Conservation (phyloP, 805 yeast species). For the Saturnispora bothae region DNA sequence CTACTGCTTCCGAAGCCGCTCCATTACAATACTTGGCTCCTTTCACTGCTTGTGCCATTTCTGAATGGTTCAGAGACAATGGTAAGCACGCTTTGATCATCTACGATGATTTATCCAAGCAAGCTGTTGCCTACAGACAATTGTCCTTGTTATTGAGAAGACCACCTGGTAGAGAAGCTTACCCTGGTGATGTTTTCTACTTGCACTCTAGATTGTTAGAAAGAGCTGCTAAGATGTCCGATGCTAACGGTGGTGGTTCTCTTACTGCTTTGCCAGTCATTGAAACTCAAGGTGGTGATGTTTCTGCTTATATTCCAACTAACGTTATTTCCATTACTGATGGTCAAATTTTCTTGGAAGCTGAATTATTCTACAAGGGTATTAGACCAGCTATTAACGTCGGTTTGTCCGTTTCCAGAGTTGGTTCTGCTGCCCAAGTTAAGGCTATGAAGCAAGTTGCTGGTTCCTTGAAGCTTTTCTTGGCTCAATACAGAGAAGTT, state of each 20-base stretch:
- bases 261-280: slow-evolving; percentile 93
- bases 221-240: slow-evolving; percentile 97
- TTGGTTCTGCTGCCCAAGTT: slow-evolving; percentile 99
- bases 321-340: slow-evolving; percentile 96
- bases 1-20: slow-evolving; percentile 99
- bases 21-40: slow-evolving; percentile 99
- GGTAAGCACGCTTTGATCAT: slow-evolving; percentile 94
- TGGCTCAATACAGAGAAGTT: slow-evolving; percentile 99
- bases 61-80: slow-evolving; percentile 99
- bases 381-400: slow-evolving; percentile 99
- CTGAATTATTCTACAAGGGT: slow-evolving; percentile 99
- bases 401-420: slow-evolving; percentile 99
- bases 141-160: slow-evolving; percentile 94
- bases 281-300: slow-evolving; percentile 99
- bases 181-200: slow-evolving; percentile 96
- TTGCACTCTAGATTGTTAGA: slow-evolving; percentile 90
- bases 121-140: slow-evolving; percentile 99
- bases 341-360: slow-evolving; percentile 98
- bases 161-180: slow-evolving; percentile 96
- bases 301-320: slow-evolving; percentile 95
- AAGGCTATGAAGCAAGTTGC: slow-evolving; percentile 99
- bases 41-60: slow-evolving; percentile 98
- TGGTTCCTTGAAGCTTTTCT: slow-evolving; percentile 98
- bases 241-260: slow-evolving; percentile 83
- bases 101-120: slow-evolving; percentile 98